Conservation (phyloP, 208 protist genomes). For the Crithidia expoeki region DNA sequence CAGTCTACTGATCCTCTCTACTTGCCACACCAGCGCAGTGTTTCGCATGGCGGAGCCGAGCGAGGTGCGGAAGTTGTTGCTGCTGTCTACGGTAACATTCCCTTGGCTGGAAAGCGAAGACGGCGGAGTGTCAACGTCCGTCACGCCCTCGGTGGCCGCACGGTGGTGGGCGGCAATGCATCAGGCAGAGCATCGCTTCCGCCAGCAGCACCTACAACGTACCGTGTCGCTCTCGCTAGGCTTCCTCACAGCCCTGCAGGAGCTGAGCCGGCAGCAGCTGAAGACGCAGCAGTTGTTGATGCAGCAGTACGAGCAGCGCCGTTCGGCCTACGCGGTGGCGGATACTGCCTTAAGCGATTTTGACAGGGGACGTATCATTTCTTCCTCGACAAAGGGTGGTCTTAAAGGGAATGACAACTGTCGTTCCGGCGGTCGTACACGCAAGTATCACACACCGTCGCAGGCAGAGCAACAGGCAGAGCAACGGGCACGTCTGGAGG, state of each 20-base stretch:
- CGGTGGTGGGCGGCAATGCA: slow-evolving; percentile 16
- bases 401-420: too few relatives aligned
- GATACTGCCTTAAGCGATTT: slow-evolving; percentile 1
- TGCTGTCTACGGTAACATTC: not conserved
- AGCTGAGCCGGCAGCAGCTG: slow-evolving; percentile 37
- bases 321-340: slow-evolving; percentile 13
- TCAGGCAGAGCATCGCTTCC: slow-evolving; percentile 13
- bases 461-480: not conserved
- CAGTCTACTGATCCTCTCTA: slow-evolving; percentile 41
- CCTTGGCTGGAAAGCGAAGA: not conserved
- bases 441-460: slow-evolving; percentile 29
- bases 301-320: slow-evolving; percentile 45
- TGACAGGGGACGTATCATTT: not conserved
- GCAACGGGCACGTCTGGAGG: slow-evolving; percentile 13
- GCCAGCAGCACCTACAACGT: slow-evolving; percentile 24
- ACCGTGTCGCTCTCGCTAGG: slow-evolving; percentile 32
- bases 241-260: slow-evolving; percentile 46
- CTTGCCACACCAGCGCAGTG: slow-evolving; percentile 1
- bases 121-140: not conserved
- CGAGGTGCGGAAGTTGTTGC: slow-evolving; percentile 20
- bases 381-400: too few relatives aligned
- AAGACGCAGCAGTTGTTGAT: slow-evolving; percentile 29
- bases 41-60: slow-evolving; percentile 33
- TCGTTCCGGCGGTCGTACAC: slow-evolving; percentile 9
- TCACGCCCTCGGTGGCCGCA: not conserved